A percentile compares a stretch with the other conserved stretches of the same genome.
These are phyloP conservation scores for Talaromyces proteolyticus DNA, from an alignment of 495 filamentous ascomycete genomes.

Conservation along the genomic window DNA sequence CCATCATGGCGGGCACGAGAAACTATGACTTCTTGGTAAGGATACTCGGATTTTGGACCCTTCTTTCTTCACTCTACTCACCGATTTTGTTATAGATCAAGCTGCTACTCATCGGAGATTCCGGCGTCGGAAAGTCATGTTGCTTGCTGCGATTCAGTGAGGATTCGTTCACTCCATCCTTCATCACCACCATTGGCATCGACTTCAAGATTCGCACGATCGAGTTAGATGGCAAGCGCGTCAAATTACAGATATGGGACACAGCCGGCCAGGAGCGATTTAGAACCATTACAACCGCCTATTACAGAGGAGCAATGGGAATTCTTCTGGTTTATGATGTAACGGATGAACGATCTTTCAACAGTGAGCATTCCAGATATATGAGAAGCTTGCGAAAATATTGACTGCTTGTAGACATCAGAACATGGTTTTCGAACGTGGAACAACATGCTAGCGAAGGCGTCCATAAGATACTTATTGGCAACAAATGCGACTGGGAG, in stretches of 20 bases:
- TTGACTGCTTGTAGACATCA: conserved; percentile 64
- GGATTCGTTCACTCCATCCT: conserved; percentile 96
- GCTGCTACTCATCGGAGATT: conserved; percentile 95
- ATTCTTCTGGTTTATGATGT: conserved; percentile 98
- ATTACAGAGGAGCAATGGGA: conserved; percentile 97
- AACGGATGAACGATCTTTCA: conserved; percentile 93
- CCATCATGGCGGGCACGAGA: conserved; percentile 83
- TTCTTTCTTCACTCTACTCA: conserved; percentile 6
- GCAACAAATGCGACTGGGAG: conserved; percentile 99
- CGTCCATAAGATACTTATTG: conserved; percentile 99
- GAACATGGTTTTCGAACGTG: conserved; percentile 98
- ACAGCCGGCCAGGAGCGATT: conserved; percentile 98
- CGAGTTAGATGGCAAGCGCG: conserved; percentile 94
- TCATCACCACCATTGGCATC: conserved; percentile 99
- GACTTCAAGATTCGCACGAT: conserved; percentile 99
- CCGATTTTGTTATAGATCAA: conserved; percentile 67
- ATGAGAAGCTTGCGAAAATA: not conserved
- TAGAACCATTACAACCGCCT: conserved; percentile 96
- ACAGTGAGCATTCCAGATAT: conserved; percentile 60
- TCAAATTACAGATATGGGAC: conserved; percentile 99
- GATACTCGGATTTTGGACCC: conserved; percentile 5
- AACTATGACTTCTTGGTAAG: conserved; percentile 98
- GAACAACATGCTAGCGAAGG: conserved; percentile 98
- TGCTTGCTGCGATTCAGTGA: conserved; percentile 97
- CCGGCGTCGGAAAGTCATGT: conserved; percentile 97